Base-by-base conservation (phyloP, 345 rosid species). In the Salix purpurea region DNA sequence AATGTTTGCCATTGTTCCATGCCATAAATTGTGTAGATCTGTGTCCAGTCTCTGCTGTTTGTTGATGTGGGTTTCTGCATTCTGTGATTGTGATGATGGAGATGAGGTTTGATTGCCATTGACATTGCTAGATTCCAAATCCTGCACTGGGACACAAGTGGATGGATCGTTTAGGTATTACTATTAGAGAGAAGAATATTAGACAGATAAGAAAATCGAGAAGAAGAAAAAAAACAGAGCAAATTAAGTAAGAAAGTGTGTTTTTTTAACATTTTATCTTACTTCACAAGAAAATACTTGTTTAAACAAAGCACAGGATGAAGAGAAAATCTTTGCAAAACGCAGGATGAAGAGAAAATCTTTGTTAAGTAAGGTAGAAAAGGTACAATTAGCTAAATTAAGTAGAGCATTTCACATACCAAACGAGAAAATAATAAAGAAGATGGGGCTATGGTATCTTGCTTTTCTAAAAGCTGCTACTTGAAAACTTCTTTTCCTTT, bases 21-120 rank as follows among this genome's bases (percentile, higher is more conserved):
- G 68, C 99, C 99, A 84, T 95, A 95, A 23, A 93, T 88, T 4
- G 90, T 88, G 79, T 93, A 95, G 93, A 95, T 93, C 98, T 93
- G 99, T 69, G 90, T 78, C 97, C 97, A 93, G 39, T 95, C 97
- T 72, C 89, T 82, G 44, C 10, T 74, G 36, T 11, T 76, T 10
- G 86, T 75, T 3, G 89, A 40, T 28, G 71, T 26, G 50, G 82
- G 19, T 74, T 71, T 81, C 9, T 76, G 74, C 18, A 21, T 56
- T 81, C 69, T 78, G n/a, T 60, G 75, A n/a, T 64, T 36, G 48
- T 32, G 32, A 68, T 73, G 75, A 7, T 67, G 81, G 73, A 39
- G 46, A 24, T 74, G 76, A 10, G 78, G 72, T 28, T 75, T 74
- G 14, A 77, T 36, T 4, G 76, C 60, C 7, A 74, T 76, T 30